Conservation (phyloP, 83 land plant genomes). For the Picea abies region DNA sequence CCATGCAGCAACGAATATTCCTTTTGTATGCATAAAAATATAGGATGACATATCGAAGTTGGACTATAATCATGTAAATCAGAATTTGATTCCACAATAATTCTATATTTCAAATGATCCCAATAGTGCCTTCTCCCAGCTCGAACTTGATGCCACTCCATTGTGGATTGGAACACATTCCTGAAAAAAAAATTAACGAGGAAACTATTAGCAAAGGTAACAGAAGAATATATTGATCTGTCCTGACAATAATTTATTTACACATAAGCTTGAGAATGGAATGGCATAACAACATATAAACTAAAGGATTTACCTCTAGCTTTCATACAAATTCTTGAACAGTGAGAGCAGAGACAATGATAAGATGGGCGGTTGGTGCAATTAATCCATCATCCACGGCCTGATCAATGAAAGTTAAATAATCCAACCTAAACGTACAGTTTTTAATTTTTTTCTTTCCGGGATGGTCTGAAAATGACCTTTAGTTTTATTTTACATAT, state of each 20-base stretch:
- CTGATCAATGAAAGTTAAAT: slow-evolving; percentile 58
- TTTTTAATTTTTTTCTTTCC: no score
- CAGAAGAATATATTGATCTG: background rate
- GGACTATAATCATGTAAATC: no score
- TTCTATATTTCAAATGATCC: no score
- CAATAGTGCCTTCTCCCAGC: slow-evolving; percentile 46
- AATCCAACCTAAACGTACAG: slow-evolving; percentile 54
- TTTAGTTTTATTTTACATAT: no score
- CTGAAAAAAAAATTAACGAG: slow-evolving; percentile 12
- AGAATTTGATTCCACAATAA: no score
- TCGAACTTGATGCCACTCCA: slow-evolving; percentile 52
- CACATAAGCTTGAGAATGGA: background rate
- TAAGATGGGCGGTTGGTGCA: slow-evolving; percentile 54
- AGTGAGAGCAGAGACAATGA: slow-evolving; percentile 68
- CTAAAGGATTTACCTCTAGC: slow-evolving; percentile 42
- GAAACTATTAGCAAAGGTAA: background rate
- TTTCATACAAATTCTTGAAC: slow-evolving; percentile 19
- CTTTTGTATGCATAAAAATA: no score
- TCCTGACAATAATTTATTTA: background rate
- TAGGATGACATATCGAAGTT: no score
- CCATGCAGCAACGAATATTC: no score
- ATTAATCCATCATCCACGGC: slow-evolving; percentile 32
- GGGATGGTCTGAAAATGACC: no score
- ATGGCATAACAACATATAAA: background rate
- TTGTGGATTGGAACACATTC: slow-evolving; percentile 60